phyloP scores from a whole-genome alignment of 305 asterid genomes.

The Fraxinus floribunda region DNA sequence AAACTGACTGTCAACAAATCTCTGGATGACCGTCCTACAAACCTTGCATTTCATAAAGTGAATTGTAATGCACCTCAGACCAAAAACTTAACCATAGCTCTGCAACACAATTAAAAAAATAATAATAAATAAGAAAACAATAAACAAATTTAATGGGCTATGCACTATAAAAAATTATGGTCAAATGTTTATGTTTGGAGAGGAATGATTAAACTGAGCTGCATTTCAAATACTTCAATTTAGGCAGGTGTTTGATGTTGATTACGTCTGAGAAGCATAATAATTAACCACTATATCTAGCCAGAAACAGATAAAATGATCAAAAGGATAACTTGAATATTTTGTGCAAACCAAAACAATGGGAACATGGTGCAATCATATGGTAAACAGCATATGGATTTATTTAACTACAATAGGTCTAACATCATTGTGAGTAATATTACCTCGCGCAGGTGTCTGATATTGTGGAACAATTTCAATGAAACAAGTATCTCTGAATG shows the following conservation, averaged over 20 bases:
- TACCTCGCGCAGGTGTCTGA: slow-evolving; percentile 59
- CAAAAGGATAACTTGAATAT: neutral
- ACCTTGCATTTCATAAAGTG: slow-evolving; percentile 60
- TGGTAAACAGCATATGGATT: slow-evolving; percentile 13
- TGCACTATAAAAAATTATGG: neutral
- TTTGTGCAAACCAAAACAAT: neutral
- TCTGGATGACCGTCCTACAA: slow-evolving; percentile 13
- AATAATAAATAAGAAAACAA: neutral
- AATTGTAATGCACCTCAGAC: slow-evolving; percentile 73
- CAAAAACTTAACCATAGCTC: slow-evolving; percentile 77
- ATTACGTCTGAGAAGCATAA: neutral
- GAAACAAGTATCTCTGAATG: slow-evolving; percentile 70
- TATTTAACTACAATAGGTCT: neutral
- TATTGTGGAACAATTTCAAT: slow-evolving; percentile 56
- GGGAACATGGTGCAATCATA: neutral
- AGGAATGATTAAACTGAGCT: neutral
- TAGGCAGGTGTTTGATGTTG: neutral
- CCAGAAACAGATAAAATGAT: neutral
- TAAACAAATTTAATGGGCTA: neutral
- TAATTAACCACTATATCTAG: neutral
- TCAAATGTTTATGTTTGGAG: neutral
- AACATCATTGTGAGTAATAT: slow-evolving; percentile 4
- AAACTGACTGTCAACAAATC: neutral
- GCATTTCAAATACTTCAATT: neutral
- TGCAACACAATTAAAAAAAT: slow-evolving; percentile 28